Evolutionary conservation across 768 basidiomycete genomes (phyloP), one percentile per base, ranked within the genome.

Genomic region (Cyathus striatus): DNA sequence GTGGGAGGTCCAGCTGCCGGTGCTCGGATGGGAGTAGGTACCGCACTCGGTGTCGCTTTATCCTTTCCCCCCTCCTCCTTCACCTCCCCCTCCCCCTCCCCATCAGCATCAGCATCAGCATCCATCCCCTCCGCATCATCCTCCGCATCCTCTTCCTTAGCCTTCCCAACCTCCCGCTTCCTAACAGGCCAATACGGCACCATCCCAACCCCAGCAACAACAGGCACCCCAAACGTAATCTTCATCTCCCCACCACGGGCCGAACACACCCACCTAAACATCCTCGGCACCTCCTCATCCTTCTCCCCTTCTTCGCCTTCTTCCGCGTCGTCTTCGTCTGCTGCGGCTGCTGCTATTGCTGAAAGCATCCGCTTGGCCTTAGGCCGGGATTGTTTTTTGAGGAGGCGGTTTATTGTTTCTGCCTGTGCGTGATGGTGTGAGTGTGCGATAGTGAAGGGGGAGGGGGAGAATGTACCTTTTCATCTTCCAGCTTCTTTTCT

Each of bases 391-490:
- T 89, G 88, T 61, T 91, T 92, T 59, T 90, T 90, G 40, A 93
- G 75, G 12, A 93, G 72, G 21, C 90, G 83, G 52, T 91, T 91
- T 59, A 93, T 92, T 0, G 90, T 92, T 54, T 92, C 90, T 18
- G 80, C 80, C 86, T 90, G 51, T 32, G 24, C 17, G 17, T 21
- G 25, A 42, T 35, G 14, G 35, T 10, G 40, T 30, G 23, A 23
- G 42, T 18, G 25, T 37, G 34, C 13, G 23, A 30, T 20, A 13
- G 17, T 32, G 13, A 32, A 32, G 30, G 13, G 30, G 30, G 13
- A 16, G 30, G 20, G 21, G 4, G 6, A 34, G 34, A 20, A 41
- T 57, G 40, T 42, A 82, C 89, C 78, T 88, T 90, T 61, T 90
- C 89, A 45, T 90, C 87, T 55, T 89, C 86, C 3, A 90, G 68